Conservation (phyloP, 2,329 filamentous ascomycete genomes). For the Apiospora hydei region DNA sequence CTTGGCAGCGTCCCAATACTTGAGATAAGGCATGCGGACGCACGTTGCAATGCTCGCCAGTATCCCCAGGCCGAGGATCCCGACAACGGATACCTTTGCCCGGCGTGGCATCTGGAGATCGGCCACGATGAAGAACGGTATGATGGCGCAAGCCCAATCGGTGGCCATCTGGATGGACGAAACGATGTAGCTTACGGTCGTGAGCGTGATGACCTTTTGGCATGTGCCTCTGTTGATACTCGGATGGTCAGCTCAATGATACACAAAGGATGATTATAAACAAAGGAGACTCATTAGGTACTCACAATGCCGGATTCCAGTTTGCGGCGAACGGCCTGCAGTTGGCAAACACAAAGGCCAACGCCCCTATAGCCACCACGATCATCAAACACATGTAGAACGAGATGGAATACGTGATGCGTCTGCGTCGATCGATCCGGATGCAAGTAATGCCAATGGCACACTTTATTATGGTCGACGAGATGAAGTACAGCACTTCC, state of each 20-base stretch:
- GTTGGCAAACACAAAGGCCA: constrained; percentile 33
- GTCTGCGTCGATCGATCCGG: constrained; percentile 22
- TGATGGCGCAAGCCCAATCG: constrained; percentile 40
- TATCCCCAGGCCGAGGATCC: constrained; percentile 26
- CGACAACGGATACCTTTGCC: constrained; percentile 31
- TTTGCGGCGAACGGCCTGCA: constrained; percentile 32
- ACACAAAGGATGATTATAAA: too few species aligned
- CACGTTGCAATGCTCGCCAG: constrained; percentile 27
- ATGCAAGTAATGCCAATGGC: constrained; percentile 35
- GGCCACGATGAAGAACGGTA: constrained; percentile 40
- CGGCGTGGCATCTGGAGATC: constrained; percentile 37
- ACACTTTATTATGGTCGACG: constrained; percentile 32
- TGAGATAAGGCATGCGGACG: constrained; percentile 28
- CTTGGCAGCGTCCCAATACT: constrained; percentile 22
- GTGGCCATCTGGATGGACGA: constrained; percentile 35
- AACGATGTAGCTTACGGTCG: constrained; percentile 31
- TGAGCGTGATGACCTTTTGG: constrained; percentile 25
- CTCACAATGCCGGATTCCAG: constrained; percentile 33
- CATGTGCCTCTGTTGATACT: constrained; percentile 13
- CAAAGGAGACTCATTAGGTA: too few species aligned
- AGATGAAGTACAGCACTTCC: constrained; percentile 33
- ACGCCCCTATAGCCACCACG: constrained; percentile 24
- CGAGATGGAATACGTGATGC: not conserved
- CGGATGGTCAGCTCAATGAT: too few species aligned
- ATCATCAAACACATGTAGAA: constrained; percentile 27